Evolutionary conservation across 148 eudicot genomes (phyloP), one percentile per base, ranked within the genome.

Genomic region (Spergularia bocconei): DNA sequence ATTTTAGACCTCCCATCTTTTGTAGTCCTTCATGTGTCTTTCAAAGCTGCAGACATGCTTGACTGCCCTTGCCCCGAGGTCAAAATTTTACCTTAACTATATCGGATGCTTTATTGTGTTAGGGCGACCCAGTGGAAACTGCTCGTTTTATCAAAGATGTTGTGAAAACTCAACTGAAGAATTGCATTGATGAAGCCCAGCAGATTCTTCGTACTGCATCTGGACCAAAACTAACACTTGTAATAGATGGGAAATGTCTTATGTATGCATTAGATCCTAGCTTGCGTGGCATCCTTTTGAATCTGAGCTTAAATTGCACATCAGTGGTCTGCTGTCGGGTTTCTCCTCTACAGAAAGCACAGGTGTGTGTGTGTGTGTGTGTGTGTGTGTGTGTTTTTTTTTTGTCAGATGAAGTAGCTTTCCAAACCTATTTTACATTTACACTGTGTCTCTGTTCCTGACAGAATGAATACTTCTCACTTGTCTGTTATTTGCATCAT

Each of bases 291-390:
- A 86, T 87, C 83, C 88, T 95, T 67, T 88, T 95, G 67, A 92
- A 87, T 79, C 80, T 95, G 79, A 92, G 97, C 86, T 77, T 95
- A 79, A 92, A 86, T 79, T 95, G 98, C 73, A 84, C 79, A 80
- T 88, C 98, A 75, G 98, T 94, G 19, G 92, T 94, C 79, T 94
- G 98, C 80, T 94, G 98, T 84, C 91, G 97, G 67, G 98, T 94
- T 85, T 94, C 98, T 84, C 98, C 98, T 79, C 82, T 94, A 29
- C 98, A 94, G 84, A 94, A 94, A 78, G 97, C 97, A 81, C 97
- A 90, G 88, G 97, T 23, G 25, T 23, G 25, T 23, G 25, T 23
- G 25, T 23, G 25, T 23, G 25, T 23, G 25, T 23, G 25, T 23
- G 0, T 23, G 0, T 23, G 0, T 23, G n/a, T n/a, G n/a, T n/a